A percentile compares a stretch with the other conserved stretches of the same genome.
These are phyloP conservation scores for Verbena officinalis DNA, from an alignment of 257 asterid genomes.

Conservation along the genomic window DNA sequence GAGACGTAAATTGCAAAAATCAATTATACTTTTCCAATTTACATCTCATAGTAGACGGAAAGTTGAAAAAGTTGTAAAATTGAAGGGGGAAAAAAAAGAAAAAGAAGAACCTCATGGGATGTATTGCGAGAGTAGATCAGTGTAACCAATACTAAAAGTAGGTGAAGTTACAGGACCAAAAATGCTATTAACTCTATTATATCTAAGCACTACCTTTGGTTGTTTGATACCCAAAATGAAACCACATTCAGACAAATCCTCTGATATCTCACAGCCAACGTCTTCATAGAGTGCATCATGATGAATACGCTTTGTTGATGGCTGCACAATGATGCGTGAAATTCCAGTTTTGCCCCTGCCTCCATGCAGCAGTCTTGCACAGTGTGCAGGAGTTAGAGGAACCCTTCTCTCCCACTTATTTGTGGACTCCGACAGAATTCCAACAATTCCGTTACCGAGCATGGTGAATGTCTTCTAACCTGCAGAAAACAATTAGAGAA, in stretches of 20 bases:
- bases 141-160: too few species aligned
- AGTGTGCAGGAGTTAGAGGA: slow-evolving; percentile 90
- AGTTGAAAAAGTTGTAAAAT: too few species aligned
- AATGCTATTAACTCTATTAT: too few species aligned
- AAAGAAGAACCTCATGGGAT: too few species aligned
- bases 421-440: slow-evolving; percentile 91
- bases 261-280: slow-evolving; percentile 92
- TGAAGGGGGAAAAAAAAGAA: too few species aligned
- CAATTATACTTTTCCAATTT: too few species aligned
- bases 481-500: background rate
- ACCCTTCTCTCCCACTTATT: slow-evolving; percentile 98
- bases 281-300: slow-evolving; percentile 93
- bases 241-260: slow-evolving; percentile 88
- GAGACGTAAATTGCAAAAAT: too few species aligned
- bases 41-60: too few species aligned
- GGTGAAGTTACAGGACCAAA: too few species aligned
- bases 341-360: slow-evolving; percentile 82
- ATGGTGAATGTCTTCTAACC: slow-evolving; percentile 33
- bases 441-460: slow-evolving; percentile 93
- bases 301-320: slow-evolving; percentile 90
- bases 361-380: slow-evolving; percentile 80
- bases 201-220: slow-evolving; percentile 62
- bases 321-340: slow-evolving; percentile 84
- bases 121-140: too few species aligned
- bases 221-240: slow-evolving; percentile 89